A percentile compares a stretch with the other conserved stretches of the same genome.
Evolutionary conservation across 1,139 yeast genomes (phyloP).

Genomic region (Protomyces inundatus): DNA sequence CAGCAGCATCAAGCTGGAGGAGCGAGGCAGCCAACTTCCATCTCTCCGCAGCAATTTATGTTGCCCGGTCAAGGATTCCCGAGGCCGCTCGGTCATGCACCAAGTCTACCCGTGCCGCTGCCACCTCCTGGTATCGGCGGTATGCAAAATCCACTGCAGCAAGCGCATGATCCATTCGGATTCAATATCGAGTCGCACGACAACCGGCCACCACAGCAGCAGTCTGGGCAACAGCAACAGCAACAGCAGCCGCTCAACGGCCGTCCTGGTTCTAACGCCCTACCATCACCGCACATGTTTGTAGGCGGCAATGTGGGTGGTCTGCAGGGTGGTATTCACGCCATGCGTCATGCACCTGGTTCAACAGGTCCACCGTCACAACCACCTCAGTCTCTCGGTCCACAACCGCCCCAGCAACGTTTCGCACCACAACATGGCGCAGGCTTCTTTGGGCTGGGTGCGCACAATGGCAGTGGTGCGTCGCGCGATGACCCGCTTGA

Average conservation of each 20-base stretch:
- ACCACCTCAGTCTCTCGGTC: neutral
- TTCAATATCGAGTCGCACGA: constrained; percentile 2
- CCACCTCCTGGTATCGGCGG: constrained; percentile 23
- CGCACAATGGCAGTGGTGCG: constrained; percentile 7
- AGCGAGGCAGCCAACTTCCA: neutral
- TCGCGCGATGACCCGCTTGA: constrained; percentile 8
- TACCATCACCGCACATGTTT: neutral
- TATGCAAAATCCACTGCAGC: neutral
- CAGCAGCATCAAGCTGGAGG: neutral
- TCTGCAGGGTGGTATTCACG: constrained; percentile 7
- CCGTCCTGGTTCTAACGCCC: neutral
- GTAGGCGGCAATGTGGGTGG: neutral
- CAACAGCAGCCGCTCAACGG: constrained; percentile 3
- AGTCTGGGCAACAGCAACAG: neutral
- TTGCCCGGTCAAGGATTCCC: constrained; percentile 8
- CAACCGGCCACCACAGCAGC: neutral
- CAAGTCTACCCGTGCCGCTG: constrained; percentile 16
- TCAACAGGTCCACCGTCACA: neutral
- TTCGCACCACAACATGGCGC: constrained; percentile 15
- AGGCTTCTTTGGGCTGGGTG: neutral
- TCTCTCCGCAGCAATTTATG: constrained; percentile 12
- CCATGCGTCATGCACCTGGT: constrained; percentile 11
- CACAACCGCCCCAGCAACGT: constrained; percentile 14
- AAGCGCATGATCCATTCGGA: constrained; percentile 5
- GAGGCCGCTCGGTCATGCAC: constrained; percentile 12